Base-by-base conservation (phyloP, 139 green algal species). In the Deuterostichococcus epilithicus region DNA sequence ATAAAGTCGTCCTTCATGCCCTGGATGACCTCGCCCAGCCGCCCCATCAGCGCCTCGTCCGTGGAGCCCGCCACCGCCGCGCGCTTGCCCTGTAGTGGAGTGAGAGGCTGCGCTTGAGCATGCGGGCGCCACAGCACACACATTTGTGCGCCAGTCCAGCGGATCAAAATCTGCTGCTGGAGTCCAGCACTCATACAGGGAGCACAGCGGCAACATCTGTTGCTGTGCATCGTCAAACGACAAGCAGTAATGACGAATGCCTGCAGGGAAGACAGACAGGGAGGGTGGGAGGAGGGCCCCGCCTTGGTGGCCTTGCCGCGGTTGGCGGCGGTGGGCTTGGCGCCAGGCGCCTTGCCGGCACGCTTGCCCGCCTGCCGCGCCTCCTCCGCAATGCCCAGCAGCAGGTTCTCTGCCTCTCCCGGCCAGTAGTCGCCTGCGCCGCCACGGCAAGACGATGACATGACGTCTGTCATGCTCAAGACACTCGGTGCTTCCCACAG, bases 1-100 rank as follows among this genome's bases (percentile, higher is more conserved):
- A 99, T 98, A 85, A 99, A 99, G 86, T 99, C 96, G 68, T 98
- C 92, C 74, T 92, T 92, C 94, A 98, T 98, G 81, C 87, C 88
- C 39, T 90, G 82, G 37, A 98, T 94, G 44, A 88, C 86, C 70
- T 97, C 90, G 1, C 92, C 92, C 70, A 99, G 84, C 80, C 83
- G 77, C 25, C 70, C 73, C 86, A 97, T 92, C 33, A 97, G 84
- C 83, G 91, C 81, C 80, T 90, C 91, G 58, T 95, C 88, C 13
- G 78, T 89, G 20, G 72, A 86, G 22, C 76, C 82, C 33, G 79
- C 78, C 25, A 65, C 80, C 32, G 63, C 26, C 22, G 86, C 87
- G 42, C 92, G 90, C 85, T 96, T 95, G 72, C 88, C 90, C 80
- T 98, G 52, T 28, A 63, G 52, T 20, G 18, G 52, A 47, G 67